Evolutionary conservation across 306 rosid genomes (phyloP).

Genomic region (Pyrus pyrifolia): DNA sequence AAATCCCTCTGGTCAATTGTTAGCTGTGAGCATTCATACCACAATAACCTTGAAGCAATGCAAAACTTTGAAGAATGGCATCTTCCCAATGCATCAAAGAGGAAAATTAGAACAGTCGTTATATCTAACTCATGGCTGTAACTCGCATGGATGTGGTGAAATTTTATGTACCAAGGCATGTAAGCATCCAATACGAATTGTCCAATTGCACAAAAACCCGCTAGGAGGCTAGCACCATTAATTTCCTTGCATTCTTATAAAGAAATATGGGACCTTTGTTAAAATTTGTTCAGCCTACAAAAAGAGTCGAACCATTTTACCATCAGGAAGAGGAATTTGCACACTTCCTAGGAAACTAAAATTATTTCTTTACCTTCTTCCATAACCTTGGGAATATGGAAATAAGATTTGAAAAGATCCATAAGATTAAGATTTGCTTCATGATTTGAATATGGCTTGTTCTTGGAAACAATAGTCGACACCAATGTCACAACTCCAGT

Average conservation of each 20-base stretch:
- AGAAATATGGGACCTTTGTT: neutral
- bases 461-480: neutral
- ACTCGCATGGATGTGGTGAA: neutral
- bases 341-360: neutral
- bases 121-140: neutral
- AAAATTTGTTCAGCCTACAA: neutral
- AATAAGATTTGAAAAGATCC: neutral
- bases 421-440: neutral
- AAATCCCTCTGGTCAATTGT: slow-evolving; percentile 3
- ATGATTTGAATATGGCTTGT: neutral
- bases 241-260: neutral
- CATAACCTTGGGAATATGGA: neutral
- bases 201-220: too few species aligned
- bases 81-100: neutral
- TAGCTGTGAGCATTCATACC: slow-evolving; percentile 2
- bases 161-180: neutral
- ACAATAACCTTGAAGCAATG: neutral
- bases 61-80: neutral
- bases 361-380: neutral
- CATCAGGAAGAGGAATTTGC: neutral
- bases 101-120: neutral
- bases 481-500: neutral
- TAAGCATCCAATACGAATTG: neutral
- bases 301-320: neutral
- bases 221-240: neutral